Base-by-base conservation (phyloP, 495 filamentous ascomycete genomes). In the Talaromyces wortmannii region DNA sequence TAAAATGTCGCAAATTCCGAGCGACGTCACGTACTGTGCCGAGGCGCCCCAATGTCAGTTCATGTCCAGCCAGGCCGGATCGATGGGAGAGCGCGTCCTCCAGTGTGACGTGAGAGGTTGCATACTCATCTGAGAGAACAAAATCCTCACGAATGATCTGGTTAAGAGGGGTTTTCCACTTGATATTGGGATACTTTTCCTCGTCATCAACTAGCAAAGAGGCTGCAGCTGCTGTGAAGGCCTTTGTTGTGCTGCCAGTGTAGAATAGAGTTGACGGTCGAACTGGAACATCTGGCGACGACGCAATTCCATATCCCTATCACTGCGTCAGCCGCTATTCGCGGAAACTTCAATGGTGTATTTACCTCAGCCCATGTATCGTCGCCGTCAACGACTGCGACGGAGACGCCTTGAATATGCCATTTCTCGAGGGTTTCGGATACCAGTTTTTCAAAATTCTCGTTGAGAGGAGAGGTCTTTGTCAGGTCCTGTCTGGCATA, bases 11-110 rank as follows among this genome's bases (percentile, higher is more conserved):
- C 47, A 83, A 46, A n/a, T 51, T 64, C 6, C 77, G 62, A 7
- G 72, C 69, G 3, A 72, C 57, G 6, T 64, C 65, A 31, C 53
- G 64, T 4, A 64, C 48, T 11, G 58, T 67, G 53, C 51, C 63
- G 36, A 55, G 50, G 2, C 56, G 58, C 5, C 53, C 57, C 45
- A 60, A 74, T 30, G 57, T 48, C n/a, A 52, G 60, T 57, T 76
- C 67, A 63, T 79, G 74, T 8, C 71, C 62, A 16, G 78, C 66
- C 52, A 80, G 65, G 4, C 75, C 80, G 31, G 74, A 70, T 48
- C 76, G 74, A 62, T 81, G 78, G 30, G 74, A 76, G 12, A 78
- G 65, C 11, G 71, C 68, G 61, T 81, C 79, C 53, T 82, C 76
- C 53, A 82, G 62, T 6, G 75, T 82, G 6, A 75, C 62, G 59